Evolutionary conservation across 179 eudicot species (phyloP).

Genomic region (Beta macrorhiza): DNA sequence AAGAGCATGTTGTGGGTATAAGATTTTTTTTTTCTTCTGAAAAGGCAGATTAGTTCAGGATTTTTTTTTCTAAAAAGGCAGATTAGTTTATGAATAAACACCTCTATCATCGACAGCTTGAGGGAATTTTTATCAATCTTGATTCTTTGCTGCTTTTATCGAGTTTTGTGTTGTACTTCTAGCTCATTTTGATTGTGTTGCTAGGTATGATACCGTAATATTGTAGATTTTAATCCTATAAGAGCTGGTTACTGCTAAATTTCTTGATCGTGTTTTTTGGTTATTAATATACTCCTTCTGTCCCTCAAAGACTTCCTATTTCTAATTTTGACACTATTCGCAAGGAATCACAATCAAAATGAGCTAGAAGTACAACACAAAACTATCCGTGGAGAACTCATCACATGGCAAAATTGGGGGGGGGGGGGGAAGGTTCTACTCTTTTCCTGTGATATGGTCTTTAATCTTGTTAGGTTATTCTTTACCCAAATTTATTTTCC

Average conservation of each 20-base stretch:
- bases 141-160: background rate
- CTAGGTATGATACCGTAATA: background rate
- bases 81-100: slow-evolving; percentile 3
- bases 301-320: no score
- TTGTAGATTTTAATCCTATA: background rate
- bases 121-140: slow-evolving; percentile 7
- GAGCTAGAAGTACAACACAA: no score
- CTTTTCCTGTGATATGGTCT: no score
- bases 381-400: no score
- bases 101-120: background rate
- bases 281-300: background rate
- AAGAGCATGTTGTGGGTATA: background rate
- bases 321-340: no score
- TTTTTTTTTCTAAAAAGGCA: background rate
- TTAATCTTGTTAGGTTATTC: background rate
- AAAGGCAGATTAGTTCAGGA: no score
- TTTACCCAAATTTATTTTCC: background rate
- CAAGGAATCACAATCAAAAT: no score
- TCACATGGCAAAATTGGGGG: background rate
- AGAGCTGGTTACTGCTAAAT: background rate
- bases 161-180: background rate
- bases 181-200: background rate
- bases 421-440: background rate
- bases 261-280: background rate
- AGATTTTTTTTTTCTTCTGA: background rate